Conservation (phyloP, 225 moss, liverwort and hornwort species). For the Sphagnum tenellum region DNA sequence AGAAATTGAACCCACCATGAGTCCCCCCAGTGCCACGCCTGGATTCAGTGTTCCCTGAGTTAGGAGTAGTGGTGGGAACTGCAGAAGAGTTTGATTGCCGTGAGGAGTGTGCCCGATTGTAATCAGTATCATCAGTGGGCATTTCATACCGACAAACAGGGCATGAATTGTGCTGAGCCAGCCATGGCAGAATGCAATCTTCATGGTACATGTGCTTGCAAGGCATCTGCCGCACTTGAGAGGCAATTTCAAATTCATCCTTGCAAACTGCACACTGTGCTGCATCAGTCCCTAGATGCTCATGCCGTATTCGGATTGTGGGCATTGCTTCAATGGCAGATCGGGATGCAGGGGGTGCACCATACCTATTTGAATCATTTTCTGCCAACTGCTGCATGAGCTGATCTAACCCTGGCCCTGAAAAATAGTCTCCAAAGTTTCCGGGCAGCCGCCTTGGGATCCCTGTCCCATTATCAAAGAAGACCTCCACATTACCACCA, state of each 20-base stretch:
- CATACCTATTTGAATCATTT: conserved; percentile 80
- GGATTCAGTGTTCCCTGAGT: conserved; percentile 11
- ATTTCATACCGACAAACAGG: conserved; percentile 96
- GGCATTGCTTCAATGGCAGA: conserved; percentile 86
- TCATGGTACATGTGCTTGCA: conserved; percentile 99
- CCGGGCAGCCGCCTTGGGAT: conserved; percentile 75
- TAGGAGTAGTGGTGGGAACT: conserved; percentile 15
- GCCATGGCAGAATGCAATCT: conserved; percentile 96
- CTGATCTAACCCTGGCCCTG: conserved; percentile 95
- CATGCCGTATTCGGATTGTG: conserved; percentile 65
- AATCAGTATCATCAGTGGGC: conserved; percentile 92
- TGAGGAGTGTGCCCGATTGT: conserved; percentile 52
- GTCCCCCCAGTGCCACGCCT: conserved; percentile 49
- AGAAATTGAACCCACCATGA: conserved; percentile 49
- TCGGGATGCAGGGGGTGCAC: conserved; percentile 89
- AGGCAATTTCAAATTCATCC: conserved; percentile 89
- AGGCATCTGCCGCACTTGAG: conserved; percentile 84
- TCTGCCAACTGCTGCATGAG: conserved; percentile 98
- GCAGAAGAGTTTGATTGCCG: conserved; percentile 12
- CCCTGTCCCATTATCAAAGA: conserved; percentile 89
- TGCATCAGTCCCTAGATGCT: conserved; percentile 83
- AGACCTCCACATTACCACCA: conserved; percentile 93
- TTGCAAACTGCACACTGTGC: conserved; percentile 98
- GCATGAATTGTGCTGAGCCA: conserved; percentile 89
- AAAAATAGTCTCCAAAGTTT: conserved; percentile 90